Base-by-base conservation (phyloP, 768 basidiomycete species). In the Naganishia friedmannii region DNA sequence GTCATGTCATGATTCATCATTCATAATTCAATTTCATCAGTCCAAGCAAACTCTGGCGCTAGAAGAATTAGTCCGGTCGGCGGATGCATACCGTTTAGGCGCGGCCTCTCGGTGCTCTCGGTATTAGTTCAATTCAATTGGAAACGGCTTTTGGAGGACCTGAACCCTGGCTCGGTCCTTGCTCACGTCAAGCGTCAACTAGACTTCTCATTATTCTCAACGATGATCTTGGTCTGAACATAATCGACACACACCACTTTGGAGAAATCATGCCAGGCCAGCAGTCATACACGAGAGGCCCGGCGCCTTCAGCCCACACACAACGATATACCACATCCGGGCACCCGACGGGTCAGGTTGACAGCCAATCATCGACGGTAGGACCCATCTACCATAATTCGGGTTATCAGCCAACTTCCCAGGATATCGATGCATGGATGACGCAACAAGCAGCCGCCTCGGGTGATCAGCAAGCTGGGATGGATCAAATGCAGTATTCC, bases 11-110 rank as follows among this genome's bases (percentile, higher is more conserved):
- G 12, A 37, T 42, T 42, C 42, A 8, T 10, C 9, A 8, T 42
- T 17, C 42, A 42, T 15, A 8, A 42, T 42, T 42, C 42, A 37
- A 12, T 15, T 42, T 15, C 42, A 42, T n/a, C n/a, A 13, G 34
- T 12, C 34, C 6, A 5, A 5, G 15, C 9, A 42, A 12, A 2
- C 23, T 32, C 31, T 54, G 45, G n/a, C 23, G 21, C 23, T 51
- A 51, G 48, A 37, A 5, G n/a, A 51, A 23, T 51, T 51, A 51
- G n/a, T 51, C 48, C 48, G 23, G 55, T 37, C 55, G 55, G 55
- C 29, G 29, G 34, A 57, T 57, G 19, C 31, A 31, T n/a, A 57
- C 19, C 34, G 29, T 15, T 57, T 37, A 57, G 29, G 34, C 34
- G 34, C n/a, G n/a, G n/a, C n/a, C n/a, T n/a, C n/a, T n/a, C n/a